Evolutionary conservation across 352 stramenopile genomes (phyloP).

Genomic region (Phytophthora boehmeriae): DNA sequence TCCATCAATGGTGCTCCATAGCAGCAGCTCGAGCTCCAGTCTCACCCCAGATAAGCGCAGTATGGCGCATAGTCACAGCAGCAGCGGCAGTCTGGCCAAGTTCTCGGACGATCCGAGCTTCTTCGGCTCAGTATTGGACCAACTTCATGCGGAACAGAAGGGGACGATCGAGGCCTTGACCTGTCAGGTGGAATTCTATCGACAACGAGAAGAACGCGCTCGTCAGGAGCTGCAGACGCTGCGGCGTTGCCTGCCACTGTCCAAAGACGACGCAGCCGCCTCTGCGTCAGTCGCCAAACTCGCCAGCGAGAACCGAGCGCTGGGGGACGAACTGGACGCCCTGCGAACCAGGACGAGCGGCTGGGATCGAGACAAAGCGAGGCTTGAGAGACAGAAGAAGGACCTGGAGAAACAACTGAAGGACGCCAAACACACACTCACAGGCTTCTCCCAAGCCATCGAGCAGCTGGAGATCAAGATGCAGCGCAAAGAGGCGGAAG

Average conservation of each 20-base stretch:
- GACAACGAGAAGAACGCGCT: conserved; percentile 70
- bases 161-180: conserved; percentile 82
- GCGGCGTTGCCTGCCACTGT: conserved; percentile 40
- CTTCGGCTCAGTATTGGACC: conserved; percentile 66
- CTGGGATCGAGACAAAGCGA: conserved; percentile 51
- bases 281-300: conserved; percentile 46
- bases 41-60: conserved; percentile 24
- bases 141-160: conserved; percentile 81
- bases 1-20: conserved; percentile 35
- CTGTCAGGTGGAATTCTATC: conserved; percentile 82
- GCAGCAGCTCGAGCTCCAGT: conserved; percentile 35
- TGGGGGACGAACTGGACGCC: conserved; percentile 67
- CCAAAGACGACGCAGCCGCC: conserved; percentile 26
- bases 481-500: conserved; percentile 71
- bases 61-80: conserved; percentile 20
- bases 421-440: conserved; percentile 60
- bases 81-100: conserved; percentile 30
- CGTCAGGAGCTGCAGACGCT: conserved; percentile 71
- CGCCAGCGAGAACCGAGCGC: conserved; percentile 56
- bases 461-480: conserved; percentile 83
- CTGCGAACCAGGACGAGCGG: conserved; percentile 41
- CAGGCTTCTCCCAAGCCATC: conserved; percentile 67
- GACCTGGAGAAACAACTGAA: conserved; percentile 66
- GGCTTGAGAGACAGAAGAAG: conserved; percentile 47
- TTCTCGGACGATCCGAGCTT: conserved; percentile 46